Evolutionary conservation across 2,329 filamentous ascomycete species (phyloP), one percentile per base, ranked within the genome.

Genomic region (Colletotrichum musicola): DNA sequence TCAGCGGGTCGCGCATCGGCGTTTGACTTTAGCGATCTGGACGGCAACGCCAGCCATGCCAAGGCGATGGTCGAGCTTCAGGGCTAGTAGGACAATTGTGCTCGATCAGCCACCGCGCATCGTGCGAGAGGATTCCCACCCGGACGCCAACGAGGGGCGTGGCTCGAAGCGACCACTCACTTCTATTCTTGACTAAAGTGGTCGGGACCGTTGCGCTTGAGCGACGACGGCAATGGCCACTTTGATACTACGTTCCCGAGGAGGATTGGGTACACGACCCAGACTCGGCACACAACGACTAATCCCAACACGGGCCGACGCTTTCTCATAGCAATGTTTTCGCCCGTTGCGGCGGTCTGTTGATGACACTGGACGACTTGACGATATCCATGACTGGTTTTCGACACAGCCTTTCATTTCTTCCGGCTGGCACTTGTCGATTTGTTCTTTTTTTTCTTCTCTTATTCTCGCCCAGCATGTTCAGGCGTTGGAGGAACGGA

Each of bases 1-100:
- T 87, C 81, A 73, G 77, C 69, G 65, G 71, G 47, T 25, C 73
- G 64, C n/a, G 70, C 54, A 71, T 72, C 73, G 46, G 25, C 72
- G 18, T 70, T 68, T 44, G 68, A 64, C 50, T 60, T 72, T 27
- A 61, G 49, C 14, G 65, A 64, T 12, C 49, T 66, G n/a, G 68
- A 71, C 9, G 53, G 51, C 53, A 70, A 62, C 38, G 35, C 64
- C 35, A 49, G 46, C 40, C 64, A 71, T 50, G 25, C 38, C 46
- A 69, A 66, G 40, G 62, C 62, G 50, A 61, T 35, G 40, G 50
- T 70, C 53, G 69, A 71, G 69, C 57, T 71, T 22, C 67, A 62
- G 51, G 22, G 62, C 69, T 71, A 63, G 66, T 69, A 50, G 62
- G 62, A 69, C 66, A 66, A 60, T 65, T 16, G 62, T 47, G 55